These are phyloP conservation scores for Sporobolomyces pararoseus DNA, from an alignment of 768 basidiomycete species.

Conservation along the genomic window DNA sequence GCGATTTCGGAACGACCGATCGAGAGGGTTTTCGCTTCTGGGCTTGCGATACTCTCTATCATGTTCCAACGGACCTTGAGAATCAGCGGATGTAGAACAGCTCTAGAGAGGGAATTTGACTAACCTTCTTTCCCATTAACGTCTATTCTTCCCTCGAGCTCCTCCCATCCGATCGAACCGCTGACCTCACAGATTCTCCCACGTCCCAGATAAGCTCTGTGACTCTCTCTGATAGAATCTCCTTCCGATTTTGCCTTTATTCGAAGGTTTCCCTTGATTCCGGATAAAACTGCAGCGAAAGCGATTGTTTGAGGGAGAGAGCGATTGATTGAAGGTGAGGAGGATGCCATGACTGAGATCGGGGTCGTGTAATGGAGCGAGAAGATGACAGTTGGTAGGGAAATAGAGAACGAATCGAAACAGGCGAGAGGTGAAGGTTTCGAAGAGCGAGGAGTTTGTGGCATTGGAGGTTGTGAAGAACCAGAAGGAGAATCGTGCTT, in stretches of 20 bases:
- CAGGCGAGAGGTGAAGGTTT: constrained; percentile 9
- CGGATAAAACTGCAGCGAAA: constrained; percentile 23
- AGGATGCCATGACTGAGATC: background rate
- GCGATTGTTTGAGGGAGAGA: constrained; percentile 23
- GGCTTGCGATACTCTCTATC: constrained; percentile 26
- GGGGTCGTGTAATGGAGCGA: constrained; percentile 33
- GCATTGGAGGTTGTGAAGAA: too few relatives aligned
- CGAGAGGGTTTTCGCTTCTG: constrained; percentile 28
- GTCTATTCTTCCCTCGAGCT: constrained; percentile 34
- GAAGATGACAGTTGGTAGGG: constrained; percentile 25
- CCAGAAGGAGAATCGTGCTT: background rate
- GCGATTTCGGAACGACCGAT: constrained; percentile 24
- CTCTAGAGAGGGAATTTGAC: background rate
- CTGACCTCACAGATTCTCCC: background rate
- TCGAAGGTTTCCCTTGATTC: constrained; percentile 10
- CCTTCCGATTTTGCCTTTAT: constrained; percentile 6
- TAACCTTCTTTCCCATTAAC: constrained; percentile 23
- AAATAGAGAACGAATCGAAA: constrained; percentile 16
- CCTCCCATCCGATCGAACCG: constrained; percentile 17
- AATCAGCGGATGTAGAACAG: too few relatives aligned
- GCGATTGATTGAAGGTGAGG: background rate
- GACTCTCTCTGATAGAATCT: constrained; percentile 6
- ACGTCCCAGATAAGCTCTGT: constrained; percentile 20
- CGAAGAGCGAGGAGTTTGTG: background rate
- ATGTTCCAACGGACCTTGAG: too few relatives aligned